Conservation (phyloP, 2,329 filamentous ascomycete genomes). For the Phialophora expanda region DNA sequence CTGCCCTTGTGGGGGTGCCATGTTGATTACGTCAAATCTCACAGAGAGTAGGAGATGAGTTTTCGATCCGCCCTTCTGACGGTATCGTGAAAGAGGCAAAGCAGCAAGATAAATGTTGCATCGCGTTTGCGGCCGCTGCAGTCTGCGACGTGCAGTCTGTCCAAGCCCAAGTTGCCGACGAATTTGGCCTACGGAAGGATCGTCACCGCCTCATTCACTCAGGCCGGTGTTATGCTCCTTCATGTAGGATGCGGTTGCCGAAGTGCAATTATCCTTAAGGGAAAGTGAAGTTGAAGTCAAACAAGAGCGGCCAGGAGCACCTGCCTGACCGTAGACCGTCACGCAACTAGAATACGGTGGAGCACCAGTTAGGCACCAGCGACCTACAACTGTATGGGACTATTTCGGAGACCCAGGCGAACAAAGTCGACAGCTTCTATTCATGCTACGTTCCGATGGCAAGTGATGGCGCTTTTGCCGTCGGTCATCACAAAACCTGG, state of each 20-base stretch:
- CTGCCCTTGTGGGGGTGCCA: conserved; percentile 67
- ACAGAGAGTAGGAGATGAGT: not conserved
- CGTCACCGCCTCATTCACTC: not conserved
- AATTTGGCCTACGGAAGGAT: not conserved
- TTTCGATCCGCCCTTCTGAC: conserved; percentile 20
- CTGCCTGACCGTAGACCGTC: not conserved
- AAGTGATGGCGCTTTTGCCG: no score
- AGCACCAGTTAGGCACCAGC: not conserved
- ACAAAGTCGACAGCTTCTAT: no score
- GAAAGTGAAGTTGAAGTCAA: not conserved
- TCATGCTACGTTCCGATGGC: no score
- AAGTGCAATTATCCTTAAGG: not conserved
- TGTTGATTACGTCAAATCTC: conserved; percentile 40
- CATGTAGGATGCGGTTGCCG: not conserved
- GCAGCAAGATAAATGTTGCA: conserved; percentile 17
- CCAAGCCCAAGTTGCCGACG: not conserved
- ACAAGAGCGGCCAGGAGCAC: not conserved
- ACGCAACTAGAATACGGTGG: not conserved
- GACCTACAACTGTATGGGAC: no score
- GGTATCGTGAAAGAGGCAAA: conserved; percentile 20
- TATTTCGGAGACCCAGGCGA: no score
- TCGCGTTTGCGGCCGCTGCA: conserved; percentile 13
- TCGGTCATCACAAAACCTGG: no score
- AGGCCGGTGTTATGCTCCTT: not conserved
- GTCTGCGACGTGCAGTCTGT: not conserved